Evolutionary conservation across 2,329 filamentous ascomycete species (phyloP).

Genomic region (Ophiostoma populinum): DNA sequence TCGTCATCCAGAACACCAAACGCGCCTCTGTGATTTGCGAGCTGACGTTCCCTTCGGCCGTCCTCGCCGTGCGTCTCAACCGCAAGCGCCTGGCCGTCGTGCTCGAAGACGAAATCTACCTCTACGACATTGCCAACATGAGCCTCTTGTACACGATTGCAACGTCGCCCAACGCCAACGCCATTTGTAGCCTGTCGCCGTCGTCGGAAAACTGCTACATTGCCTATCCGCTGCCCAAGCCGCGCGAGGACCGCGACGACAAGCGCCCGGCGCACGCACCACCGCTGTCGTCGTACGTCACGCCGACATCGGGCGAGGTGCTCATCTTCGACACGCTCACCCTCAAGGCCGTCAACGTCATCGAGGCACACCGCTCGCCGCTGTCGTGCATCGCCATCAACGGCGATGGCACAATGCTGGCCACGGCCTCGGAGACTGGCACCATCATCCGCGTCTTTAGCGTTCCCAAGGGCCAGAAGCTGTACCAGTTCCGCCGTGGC

Average conservation of each 20-base stretch:
- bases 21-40: conserved; percentile 81
- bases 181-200: conserved; percentile 81
- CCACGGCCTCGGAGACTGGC: conserved; percentile 91
- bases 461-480: conserved; percentile 74
- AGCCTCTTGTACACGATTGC: conserved; percentile 81
- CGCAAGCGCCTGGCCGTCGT: conserved; percentile 86
- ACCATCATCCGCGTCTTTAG: conserved; percentile 96
- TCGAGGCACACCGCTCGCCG: conserved; percentile 86
- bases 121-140: conserved; percentile 99
- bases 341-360: conserved; percentile 83
- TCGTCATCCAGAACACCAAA: conserved; percentile 97
- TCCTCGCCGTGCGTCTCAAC: conserved; percentile 85
- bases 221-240: conserved; percentile 74
- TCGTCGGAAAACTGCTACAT: conserved; percentile 94
- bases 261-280: conserved; percentile 66
- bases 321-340: conserved; percentile 82
- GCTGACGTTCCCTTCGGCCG: conserved; percentile 92
- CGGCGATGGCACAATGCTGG: conserved; percentile 76
- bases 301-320: conserved; percentile 79
- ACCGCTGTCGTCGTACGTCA: conserved; percentile 58
- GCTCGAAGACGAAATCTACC: conserved; percentile 88
- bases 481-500: conserved; percentile 89
- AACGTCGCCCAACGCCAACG: conserved; percentile 81
- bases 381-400: conserved; percentile 84
- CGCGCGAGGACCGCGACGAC: conserved; percentile 40